Percentiles rank a stretch among this genome's conserved stretches.
These are phyloP conservation scores for Pythium chondricola DNA, from an alignment of 352 stramenopile genomes.

Conservation along the genomic window DNA sequence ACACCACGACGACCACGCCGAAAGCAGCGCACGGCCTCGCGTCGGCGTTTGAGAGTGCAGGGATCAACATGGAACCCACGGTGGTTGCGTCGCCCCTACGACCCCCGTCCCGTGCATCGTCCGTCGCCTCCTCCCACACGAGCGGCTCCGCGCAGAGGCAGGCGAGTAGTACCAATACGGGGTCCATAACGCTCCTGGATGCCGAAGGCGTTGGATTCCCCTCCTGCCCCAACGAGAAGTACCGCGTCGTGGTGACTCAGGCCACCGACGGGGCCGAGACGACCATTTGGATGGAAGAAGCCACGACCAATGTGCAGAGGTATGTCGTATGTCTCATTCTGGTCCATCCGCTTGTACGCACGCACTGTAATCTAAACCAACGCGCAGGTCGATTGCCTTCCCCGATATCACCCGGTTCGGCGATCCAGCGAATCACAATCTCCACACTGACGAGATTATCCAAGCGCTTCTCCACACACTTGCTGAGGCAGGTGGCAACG, in stretches of 20 bases:
- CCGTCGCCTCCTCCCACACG: slow-evolving; percentile 1
- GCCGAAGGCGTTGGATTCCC: slow-evolving; percentile 5
- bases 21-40: slow-evolving; percentile 1
- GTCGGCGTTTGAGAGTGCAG: neutral
- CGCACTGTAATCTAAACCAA: too few relatives aligned
- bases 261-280: neutral
- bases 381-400: too few relatives aligned
- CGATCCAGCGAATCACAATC: neutral
- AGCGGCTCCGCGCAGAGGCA: neutral
- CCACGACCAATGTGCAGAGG: neutral
- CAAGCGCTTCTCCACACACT: neutral
- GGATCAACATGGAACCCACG: slow-evolving; percentile 1
- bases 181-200: neutral
- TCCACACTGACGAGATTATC: neutral
- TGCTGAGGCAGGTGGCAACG: neutral
- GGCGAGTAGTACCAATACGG: neutral
- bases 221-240: neutral
- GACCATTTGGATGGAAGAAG: slow-evolving; percentile 7
- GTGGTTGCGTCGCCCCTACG: neutral
- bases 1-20: too few relatives aligned
- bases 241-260: slow-evolving; percentile 1
- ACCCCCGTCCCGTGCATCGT: neutral
- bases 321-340: neutral
- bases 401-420: neutral
- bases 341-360: too few relatives aligned